Base-by-base conservation (phyloP, 1,284 basidiomycete genomes). In the Trichosporon ovoides region DNA sequence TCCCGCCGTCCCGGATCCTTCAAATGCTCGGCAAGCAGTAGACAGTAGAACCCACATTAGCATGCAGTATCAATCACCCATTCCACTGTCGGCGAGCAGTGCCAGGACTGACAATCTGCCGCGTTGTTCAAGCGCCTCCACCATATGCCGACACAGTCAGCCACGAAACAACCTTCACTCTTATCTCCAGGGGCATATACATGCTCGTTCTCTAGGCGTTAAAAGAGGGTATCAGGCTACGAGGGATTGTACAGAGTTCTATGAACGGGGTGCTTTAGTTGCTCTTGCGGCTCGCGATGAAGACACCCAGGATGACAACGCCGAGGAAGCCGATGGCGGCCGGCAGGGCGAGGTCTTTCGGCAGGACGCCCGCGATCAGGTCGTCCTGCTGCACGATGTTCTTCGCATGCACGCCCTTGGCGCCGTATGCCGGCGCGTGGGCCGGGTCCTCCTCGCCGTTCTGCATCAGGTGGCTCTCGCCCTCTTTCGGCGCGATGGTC, bases 241-340 rank as follows among this genome's bases (percentile, higher is more conserved):
- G 43, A 5, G 2, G 9, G n/a, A 31, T 5, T 16, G 7, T 28
- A 48, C 43, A 43, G 28, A 31, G 4, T 9, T 5, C 43, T 20
- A n/a, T n/a, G n/a, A 18, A 7, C 48, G 16, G 18, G 20, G 33
- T 19, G 20, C 40, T 34, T 49, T 66, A 68, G 52, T 67, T 69
- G 60, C 53, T 63, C 22, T 57, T 38, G 33, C 69, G 61, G 18
- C 65, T 65, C 18, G 73, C 83, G 11, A 90, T 85, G 78, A 97
- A 97, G 28, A 96, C 85, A 35, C 85, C 86, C 55, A 93, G 78
- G 65, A 97, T 94, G 54, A 89, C 91, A 24, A 91, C 87, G 51
- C 94, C 93, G 59, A 98, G 81, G 64, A 90, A 93, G 16, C 91
- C 95, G 69, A 99, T 93, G 66, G 92, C 94, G 1, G 94, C 95